These are phyloP conservation scores for Calocera viscosa DNA, from an alignment of 768 basidiomycete species.

Conservation along the genomic window DNA sequence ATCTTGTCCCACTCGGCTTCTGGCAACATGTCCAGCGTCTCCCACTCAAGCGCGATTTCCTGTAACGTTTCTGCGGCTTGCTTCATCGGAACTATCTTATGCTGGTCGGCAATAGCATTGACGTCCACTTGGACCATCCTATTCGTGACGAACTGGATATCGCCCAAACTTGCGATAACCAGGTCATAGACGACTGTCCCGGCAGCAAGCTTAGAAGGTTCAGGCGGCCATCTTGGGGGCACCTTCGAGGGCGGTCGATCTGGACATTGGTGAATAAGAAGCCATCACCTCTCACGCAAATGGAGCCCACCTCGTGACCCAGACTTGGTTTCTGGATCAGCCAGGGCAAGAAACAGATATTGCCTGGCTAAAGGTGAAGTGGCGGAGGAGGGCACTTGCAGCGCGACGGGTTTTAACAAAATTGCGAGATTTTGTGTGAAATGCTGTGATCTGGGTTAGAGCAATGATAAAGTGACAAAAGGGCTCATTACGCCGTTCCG, in stretches of 20 bases:
- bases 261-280: background rate
- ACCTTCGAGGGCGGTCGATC: slow-evolving; percentile 23
- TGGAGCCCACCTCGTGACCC: slow-evolving; percentile 38
- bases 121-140: slow-evolving; percentile 46
- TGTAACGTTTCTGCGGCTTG: slow-evolving; percentile 43
- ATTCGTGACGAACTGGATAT: slow-evolving; percentile 5
- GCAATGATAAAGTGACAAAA: background rate
- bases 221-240: slow-evolving; percentile 69
- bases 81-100: slow-evolving; percentile 49
- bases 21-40: slow-evolving; percentile 32
- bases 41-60: slow-evolving; percentile 46
- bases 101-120: slow-evolving; percentile 52
- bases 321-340: slow-evolving; percentile 48
- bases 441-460: slow-evolving; percentile 40
- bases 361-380: slow-evolving; percentile 38
- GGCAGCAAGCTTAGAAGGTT: background rate
- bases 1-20: slow-evolving; percentile 81
- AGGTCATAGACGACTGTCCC: background rate
- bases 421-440: slow-evolving; percentile 59
- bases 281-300: background rate
- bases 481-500: slow-evolving; percentile 56
- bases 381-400: slow-evolving; percentile 35
- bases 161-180: background rate
- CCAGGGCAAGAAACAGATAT: slow-evolving; percentile 62
- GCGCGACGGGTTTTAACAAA: slow-evolving; percentile 51